Evolutionary conservation across 225 moss, liverwort and hornwort genomes (phyloP), one percentile per base, ranked within the genome.

Genomic region (Asterella californica): DNA sequence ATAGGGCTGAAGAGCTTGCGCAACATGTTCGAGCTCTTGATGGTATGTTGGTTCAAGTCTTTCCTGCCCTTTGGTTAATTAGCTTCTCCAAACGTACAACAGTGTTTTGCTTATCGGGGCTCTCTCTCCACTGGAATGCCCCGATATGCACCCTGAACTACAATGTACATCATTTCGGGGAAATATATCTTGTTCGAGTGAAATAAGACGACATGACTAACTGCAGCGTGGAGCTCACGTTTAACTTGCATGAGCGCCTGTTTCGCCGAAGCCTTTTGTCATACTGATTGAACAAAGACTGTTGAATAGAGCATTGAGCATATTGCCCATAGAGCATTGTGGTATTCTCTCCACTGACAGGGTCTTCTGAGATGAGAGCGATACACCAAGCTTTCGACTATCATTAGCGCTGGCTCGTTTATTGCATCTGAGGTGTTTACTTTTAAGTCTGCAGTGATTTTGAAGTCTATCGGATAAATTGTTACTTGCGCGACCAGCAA

Each of bases 1-100:
- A 95, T 87, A 90, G 91, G 74, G 99, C 95, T 78, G 99, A 95
- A 82, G 90, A 89, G 80, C 88, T 99, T 71, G 91, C 91, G 50
- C 79, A 83, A 37, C 88, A 91, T 80, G 82, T 95, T 66, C 84
- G 83, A 72, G 84, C 75, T 73, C 87, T 87, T 79, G 89, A 94
- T 87, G 93, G 99, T 99, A 88, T 76, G 74, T 52, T 52, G 52
- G 17, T 52, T 17, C 1, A 29, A 48, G 14, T 76, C 54, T 54
- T 37, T 82, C 47, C 24, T 29, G 47, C 17, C 1, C 10, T 52
- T 65, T 65, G 15, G 7, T 55, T 42, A 33, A 38, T 46, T 61
- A 59, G 71, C 74, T 60, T 29, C 46, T 64, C 59, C 33, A 30
- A 62, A 42, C 63, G 1, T 52, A 52, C 12, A 12, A 19, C 34